These are phyloP conservation scores for Beta macrorhiza DNA, from an alignment of 179 eudicot species.

Conservation along the genomic window DNA sequence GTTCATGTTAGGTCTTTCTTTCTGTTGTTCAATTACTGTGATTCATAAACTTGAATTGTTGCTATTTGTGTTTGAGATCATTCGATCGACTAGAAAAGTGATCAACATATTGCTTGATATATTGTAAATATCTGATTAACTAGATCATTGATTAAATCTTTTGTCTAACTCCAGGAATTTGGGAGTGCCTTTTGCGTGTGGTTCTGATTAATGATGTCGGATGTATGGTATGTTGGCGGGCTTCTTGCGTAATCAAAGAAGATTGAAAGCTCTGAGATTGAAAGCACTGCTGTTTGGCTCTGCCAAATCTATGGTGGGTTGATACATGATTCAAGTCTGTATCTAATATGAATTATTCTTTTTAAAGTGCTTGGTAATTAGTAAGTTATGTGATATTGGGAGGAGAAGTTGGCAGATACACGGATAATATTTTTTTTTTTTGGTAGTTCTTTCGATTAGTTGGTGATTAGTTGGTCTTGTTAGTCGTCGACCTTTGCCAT, in stretches of 20 bases:
- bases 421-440: no score
- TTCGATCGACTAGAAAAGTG: no score
- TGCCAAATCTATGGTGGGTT: background rate
- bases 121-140: no score
- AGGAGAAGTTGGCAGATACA: no score
- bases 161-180: background rate
- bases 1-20: no score
- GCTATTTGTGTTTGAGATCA: no score
- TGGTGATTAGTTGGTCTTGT: constrained; percentile 19
- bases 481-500: constrained; percentile 67
- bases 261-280: background rate
- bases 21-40: no score
- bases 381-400: background rate
- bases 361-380: background rate
- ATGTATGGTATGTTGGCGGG: background rate
- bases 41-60: no score
- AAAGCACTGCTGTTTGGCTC: background rate
- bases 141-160: no score
- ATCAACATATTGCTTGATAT: no score
- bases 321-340: background rate
- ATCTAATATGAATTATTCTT: background rate
- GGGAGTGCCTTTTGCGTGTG: background rate
- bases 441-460: background rate
- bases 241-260: background rate
- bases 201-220: background rate